Evolutionary conservation across 1,284 basidiomycete species (phyloP), one percentile per base, ranked within the genome.

Genomic region (Erythrobasidium hasegawianum): DNA sequence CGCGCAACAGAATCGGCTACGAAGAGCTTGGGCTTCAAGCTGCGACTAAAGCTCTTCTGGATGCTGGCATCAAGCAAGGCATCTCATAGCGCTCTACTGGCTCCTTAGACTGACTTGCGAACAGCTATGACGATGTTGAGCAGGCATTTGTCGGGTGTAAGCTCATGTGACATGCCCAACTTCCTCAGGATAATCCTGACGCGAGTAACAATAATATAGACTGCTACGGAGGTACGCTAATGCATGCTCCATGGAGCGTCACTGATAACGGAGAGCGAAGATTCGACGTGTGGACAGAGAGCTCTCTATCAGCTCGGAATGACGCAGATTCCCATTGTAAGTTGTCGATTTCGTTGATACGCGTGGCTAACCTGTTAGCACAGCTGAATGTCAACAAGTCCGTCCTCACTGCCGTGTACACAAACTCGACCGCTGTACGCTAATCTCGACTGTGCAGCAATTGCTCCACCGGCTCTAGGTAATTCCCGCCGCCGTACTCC

Each of bases 291-390:
- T 71, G 90, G 90, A 20, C 90, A 92, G 78, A 81, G 89, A 26
- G 86, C 88, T 1, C 79, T 93, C n/a, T 93, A 92, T 77, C 86
- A 86, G 75, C 84, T 93, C 50, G 90, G 90, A 16, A 81, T 92
- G 77, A 92, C 89, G 2, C 82, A 84, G 26, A 91, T 93, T 68
- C 90, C 90, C 0, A 87, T 93, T 72, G 83, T 87, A 59, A 92
- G 92, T 72, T 87, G 90, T 57, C 90, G 89, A 79, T 90, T 90
- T 77, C 68, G 66, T 3, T 41, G 33, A 33, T 11, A 33, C 33
- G 33, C 33, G 4, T 5, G 4, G 11, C 33, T 33, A 11, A 33
- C 33, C 16, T 14, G 4, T 47, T 47, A 16, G 8, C n/a, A 4
- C 8, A 61, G 59, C 29, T 54, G 11, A 61, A 61, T 18, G 59